Percentiles rank a stretch among this genome's conserved stretches.
Evolutionary conservation across 1,284 basidiomycete species (phyloP).

Genomic region (Trichosporon ovoides): DNA sequence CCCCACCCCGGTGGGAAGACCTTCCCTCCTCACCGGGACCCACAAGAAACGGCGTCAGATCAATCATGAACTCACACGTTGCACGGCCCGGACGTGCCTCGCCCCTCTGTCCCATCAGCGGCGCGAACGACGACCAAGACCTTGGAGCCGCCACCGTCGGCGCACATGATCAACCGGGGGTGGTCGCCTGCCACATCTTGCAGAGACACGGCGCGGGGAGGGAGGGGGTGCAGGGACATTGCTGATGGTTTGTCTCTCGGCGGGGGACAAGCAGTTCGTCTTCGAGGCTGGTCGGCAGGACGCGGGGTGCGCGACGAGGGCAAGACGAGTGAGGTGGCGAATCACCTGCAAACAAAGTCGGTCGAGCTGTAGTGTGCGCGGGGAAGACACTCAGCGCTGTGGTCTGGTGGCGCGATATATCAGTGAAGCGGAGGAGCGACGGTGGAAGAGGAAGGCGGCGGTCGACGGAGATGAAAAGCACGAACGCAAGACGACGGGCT

Average conservation of each 20-base stretch:
- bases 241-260: background rate
- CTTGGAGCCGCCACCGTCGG: conserved; percentile 43
- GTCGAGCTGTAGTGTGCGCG: too few species aligned
- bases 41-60: too few species aligned
- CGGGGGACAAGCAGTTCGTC: background rate
- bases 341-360: too few species aligned
- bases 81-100: conserved; percentile 39
- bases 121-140: conserved; percentile 38
- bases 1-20: too few species aligned
- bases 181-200: conserved; percentile 3
- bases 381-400: too few species aligned
- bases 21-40: too few species aligned
- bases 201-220: background rate
- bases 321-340: too few species aligned
- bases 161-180: conserved; percentile 33
- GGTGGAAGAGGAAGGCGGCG: too few species aligned
- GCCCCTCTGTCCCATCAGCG: conserved; percentile 35
- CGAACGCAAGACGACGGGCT: too few species aligned
- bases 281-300: background rate
- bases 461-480: too few species aligned
- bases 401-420: too few species aligned
- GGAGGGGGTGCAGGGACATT: conserved; percentile 2
- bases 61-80: conserved; percentile 33
- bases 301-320: background rate
- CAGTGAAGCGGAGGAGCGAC: too few species aligned